Conservation (phyloP, 179 eudicot species). For the Patellifolia procumbens region DNA sequence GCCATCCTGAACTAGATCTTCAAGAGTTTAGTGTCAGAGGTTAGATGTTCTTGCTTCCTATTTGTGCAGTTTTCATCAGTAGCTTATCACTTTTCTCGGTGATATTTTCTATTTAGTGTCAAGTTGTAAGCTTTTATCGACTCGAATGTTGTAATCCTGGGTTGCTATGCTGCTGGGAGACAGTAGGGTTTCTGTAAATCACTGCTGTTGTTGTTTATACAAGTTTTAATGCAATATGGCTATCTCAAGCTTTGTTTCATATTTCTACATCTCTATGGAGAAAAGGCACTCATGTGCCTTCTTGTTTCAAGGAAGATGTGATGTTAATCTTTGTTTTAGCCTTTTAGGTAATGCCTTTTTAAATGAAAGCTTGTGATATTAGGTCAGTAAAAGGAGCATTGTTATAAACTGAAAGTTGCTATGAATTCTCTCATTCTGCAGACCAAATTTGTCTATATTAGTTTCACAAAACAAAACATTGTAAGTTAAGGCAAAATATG, state of each 20-base stretch:
- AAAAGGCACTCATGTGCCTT: background rate
- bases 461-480: too few species aligned
- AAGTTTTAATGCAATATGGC: background rate
- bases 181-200: background rate
- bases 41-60: constrained; percentile 12
- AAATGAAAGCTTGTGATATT: too few species aligned
- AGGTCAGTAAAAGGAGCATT: too few species aligned
- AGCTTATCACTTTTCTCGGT: constrained; percentile 26
- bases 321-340: background rate
- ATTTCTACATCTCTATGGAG: background rate
- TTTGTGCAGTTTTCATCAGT: constrained; percentile 11
- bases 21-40: background rate
- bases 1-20: background rate
- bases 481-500: too few species aligned
- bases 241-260: background rate
- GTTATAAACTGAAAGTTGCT: too few species aligned
- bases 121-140: constrained; percentile 9
- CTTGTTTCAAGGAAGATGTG: background rate
- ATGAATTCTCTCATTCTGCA: too few species aligned
- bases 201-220: background rate
- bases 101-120: constrained; percentile 12
- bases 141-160: background rate
- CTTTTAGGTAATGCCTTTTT: background rate
- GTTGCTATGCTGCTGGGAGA: background rate
- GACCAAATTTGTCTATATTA: too few species aligned